These are phyloP conservation scores for Magnaporthiopsis rhizophila DNA, from an alignment of 2,329 filamentous ascomycete species.

Conservation along the genomic window DNA sequence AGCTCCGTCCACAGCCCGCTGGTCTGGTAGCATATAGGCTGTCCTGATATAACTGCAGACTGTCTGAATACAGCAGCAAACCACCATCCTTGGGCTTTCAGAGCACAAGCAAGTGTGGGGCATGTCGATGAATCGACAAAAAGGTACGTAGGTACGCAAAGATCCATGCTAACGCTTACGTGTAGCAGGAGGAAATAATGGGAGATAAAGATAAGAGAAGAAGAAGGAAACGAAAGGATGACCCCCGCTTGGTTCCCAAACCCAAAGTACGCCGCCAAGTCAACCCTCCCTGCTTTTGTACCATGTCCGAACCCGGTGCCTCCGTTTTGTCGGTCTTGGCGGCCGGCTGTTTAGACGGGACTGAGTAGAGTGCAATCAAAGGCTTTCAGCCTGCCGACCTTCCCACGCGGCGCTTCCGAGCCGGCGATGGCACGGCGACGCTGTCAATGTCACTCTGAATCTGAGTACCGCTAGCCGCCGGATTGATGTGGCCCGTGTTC, in stretches of 20 bases:
- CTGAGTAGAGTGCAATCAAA: not conserved
- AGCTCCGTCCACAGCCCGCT: not conserved
- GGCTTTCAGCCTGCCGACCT: not conserved
- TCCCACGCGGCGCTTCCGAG: not conserved
- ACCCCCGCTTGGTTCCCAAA: not conserved
- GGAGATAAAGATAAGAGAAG: not conserved
- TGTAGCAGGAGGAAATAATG: too few species aligned
- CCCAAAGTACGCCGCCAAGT: not conserved
- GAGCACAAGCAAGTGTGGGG: not conserved
- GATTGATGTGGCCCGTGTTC: slow-evolving; percentile 2
- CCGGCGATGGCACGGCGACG: not conserved
- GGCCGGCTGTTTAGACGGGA: not conserved
- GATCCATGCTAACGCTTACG: not conserved
- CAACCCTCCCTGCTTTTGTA: not conserved
- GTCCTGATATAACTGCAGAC: too few species aligned
- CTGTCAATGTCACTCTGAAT: not conserved
- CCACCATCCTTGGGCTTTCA: too few species aligned
- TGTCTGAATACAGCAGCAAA: too few species aligned
- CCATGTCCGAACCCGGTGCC: not conserved
- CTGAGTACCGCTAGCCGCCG: not conserved
- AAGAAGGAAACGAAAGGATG: not conserved
- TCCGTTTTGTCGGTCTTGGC: not conserved
- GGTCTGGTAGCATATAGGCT: too few species aligned
- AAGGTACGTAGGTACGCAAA: not conserved
- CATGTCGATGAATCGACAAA: not conserved